Percentiles rank a stretch among this genome's conserved stretches.
Evolutionary conservation across 2,329 filamentous ascomycete species (phyloP).

Genomic region (Colletotrichum caudatum): DNA sequence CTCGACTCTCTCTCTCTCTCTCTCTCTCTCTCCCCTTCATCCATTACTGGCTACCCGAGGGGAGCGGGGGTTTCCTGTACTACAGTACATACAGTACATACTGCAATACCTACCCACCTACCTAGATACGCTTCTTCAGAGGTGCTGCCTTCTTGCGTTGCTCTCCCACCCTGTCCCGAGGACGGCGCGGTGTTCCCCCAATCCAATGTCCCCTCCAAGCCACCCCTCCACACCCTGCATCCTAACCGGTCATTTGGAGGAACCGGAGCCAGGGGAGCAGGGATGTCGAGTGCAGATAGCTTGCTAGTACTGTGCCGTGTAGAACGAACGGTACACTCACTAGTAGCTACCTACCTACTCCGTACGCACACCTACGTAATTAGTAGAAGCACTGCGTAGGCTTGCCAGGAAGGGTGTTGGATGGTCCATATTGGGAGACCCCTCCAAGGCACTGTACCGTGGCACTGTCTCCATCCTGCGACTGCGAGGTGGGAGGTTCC

Average conservation of each 20-base stretch:
- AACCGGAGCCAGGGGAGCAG: slow-evolving; percentile 24
- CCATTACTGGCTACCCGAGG: slow-evolving; percentile 17
- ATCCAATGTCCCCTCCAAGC: slow-evolving; percentile 25
- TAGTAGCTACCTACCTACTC: no score
- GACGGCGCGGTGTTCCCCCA: slow-evolving; percentile 27
- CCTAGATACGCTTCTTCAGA: no score
- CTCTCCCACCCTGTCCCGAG: slow-evolving; percentile 17
- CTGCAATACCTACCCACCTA: no score
- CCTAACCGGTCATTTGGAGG: slow-evolving; percentile 32
- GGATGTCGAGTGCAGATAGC: slow-evolving; percentile 18
- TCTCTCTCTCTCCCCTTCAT: background rate
- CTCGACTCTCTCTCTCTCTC: background rate
- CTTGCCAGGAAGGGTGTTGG: slow-evolving; percentile 11
- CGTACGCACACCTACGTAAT: no score
- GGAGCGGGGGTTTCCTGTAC: slow-evolving; percentile 33
- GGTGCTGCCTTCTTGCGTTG: background rate
- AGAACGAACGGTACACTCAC: no score
- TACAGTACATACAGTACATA: background rate
- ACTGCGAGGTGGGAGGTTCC: slow-evolving; percentile 23
- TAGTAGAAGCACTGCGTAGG: background rate
- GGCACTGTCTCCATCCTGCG: slow-evolving; percentile 14
- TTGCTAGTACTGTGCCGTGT: background rate
- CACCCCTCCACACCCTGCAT: slow-evolving; percentile 38
- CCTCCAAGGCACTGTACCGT: background rate
- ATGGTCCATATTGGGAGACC: slow-evolving; percentile 1